phyloP scores from a whole-genome alignment of 768 basidiomycete genomes.

The Astraeus odoratus region DNA sequence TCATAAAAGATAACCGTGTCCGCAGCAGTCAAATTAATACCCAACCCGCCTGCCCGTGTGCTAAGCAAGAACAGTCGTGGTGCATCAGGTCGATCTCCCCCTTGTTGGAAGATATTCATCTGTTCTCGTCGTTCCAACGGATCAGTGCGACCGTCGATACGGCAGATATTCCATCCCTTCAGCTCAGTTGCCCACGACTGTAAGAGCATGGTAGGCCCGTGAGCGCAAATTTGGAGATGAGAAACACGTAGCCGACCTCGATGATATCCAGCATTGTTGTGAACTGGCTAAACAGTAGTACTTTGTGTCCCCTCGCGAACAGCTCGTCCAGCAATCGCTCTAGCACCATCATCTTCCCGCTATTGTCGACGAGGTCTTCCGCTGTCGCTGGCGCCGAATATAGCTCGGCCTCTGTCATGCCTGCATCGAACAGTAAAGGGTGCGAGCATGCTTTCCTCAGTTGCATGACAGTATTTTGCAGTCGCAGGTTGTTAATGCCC shows the following conservation, averaged over 20 bases:
- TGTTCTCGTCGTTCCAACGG: slow-evolving; percentile 78
- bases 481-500: slow-evolving; percentile 84
- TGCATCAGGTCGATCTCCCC: slow-evolving; percentile 52
- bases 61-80: slow-evolving; percentile 81
- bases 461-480: slow-evolving; percentile 97
- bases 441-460: slow-evolving; percentile 94
- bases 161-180: slow-evolving; percentile 79
- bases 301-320: slow-evolving; percentile 76
- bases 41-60: slow-evolving; percentile 92
- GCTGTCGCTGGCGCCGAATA: slow-evolving; percentile 44
- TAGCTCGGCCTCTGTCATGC: slow-evolving; percentile 4
- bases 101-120: slow-evolving; percentile 79
- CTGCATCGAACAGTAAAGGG: slow-evolving; percentile 73
- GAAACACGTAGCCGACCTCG: slow-evolving; percentile 47
- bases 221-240: neutral
- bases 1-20: slow-evolving; percentile 24
- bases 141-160: slow-evolving; percentile 84
- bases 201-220: neutral
- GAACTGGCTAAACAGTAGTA: slow-evolving; percentile 88
- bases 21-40: slow-evolving; percentile 87
- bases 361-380: slow-evolving; percentile 75
- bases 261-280: slow-evolving; percentile 95
- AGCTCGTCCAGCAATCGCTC: slow-evolving; percentile 81
- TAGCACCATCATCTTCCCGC: slow-evolving; percentile 97
- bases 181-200: slow-evolving; percentile 72